Percentiles rank a stretch among this genome's conserved stretches.
Evolutionary conservation across 805 yeast species (phyloP).

Genomic region (Candida fluviatilis): DNA sequence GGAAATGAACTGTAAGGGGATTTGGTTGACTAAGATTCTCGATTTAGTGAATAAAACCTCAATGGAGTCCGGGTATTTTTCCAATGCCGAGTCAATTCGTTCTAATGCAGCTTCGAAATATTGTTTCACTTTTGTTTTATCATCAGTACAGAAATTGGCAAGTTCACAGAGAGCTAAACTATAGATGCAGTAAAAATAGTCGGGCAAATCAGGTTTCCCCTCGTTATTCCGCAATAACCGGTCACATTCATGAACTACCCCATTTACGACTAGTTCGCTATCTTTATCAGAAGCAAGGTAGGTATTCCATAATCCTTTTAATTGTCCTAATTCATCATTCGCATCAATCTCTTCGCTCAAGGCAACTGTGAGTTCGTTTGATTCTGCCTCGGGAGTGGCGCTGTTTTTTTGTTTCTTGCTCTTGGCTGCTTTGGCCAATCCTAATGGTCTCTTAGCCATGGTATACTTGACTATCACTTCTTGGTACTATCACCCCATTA

Average conservation of each 20-base stretch:
- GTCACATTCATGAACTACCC: constrained; percentile 91
- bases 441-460: constrained; percentile 34
- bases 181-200: constrained; percentile 67
- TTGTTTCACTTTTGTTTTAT: constrained; percentile 36
- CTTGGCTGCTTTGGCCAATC: constrained; percentile 46
- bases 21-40: constrained; percentile 51
- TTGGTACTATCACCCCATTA: no score
- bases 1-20: constrained; percentile 56
- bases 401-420: constrained; percentile 35
- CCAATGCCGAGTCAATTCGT: constrained; percentile 57
- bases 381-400: constrained; percentile 8
- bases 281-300: constrained; percentile 54
- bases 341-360: constrained; percentile 66
- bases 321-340: constrained; percentile 75
- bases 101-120: constrained; percentile 72
- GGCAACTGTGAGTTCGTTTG: constrained; percentile 48
- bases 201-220: constrained; percentile 20
- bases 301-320: constrained; percentile 68
- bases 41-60: constrained; percentile 51
- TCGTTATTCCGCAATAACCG: constrained; percentile 53
- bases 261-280: constrained; percentile 66
- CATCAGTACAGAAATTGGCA: constrained; percentile 48
- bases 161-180: constrained; percentile 67
- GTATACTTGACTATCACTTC: no score
- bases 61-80: constrained; percentile 41